phyloP scores from a whole-genome alignment of 1,284 basidiomycete genomes.

The Irpex sp. region DNA sequence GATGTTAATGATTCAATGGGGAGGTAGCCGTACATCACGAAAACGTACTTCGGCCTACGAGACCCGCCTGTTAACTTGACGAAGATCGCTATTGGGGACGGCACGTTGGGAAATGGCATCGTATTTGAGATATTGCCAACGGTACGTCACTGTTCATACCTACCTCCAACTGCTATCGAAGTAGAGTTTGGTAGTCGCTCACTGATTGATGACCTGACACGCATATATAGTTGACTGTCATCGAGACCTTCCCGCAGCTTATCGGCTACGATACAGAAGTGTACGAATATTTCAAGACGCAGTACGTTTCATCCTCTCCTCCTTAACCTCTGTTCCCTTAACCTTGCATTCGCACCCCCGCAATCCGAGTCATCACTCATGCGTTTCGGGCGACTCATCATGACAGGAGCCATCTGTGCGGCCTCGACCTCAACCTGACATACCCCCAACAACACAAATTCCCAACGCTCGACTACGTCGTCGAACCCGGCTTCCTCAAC shows the following conservation, averaged over 20 bases:
- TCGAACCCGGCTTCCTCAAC: neutral
- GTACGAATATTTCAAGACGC: slow-evolving; percentile 60
- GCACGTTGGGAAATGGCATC: slow-evolving; percentile 40
- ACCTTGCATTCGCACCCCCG: too few relatives aligned
- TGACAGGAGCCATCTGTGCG: slow-evolving; percentile 25
- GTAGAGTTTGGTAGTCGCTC: too few relatives aligned
- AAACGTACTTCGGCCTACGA: slow-evolving; percentile 50
- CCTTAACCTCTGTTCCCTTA: too few relatives aligned
- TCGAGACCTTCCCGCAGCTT: slow-evolving; percentile 14
- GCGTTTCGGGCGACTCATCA: neutral
- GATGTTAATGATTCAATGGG: too few relatives aligned
- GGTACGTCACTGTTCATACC: slow-evolving; percentile 29
- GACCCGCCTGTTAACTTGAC: slow-evolving; percentile 57
- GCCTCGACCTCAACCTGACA: slow-evolving; percentile 54
- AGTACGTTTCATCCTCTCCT: slow-evolving; percentile 39
- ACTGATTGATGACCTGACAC: too few relatives aligned
- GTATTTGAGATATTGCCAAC: slow-evolving; percentile 49
- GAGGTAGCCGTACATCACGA: slow-evolving; percentile 38
- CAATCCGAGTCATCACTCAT: too few relatives aligned
- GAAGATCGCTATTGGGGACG: slow-evolving; percentile 66
- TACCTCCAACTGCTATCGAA: too few relatives aligned
- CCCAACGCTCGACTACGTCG: slow-evolving; percentile 26
- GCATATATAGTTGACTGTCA: slow-evolving; percentile 6
- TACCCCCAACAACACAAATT: slow-evolving; percentile 58
- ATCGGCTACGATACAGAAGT: slow-evolving; percentile 43